Conservation (phyloP, 2,329 filamentous ascomycete genomes). For the Thelonectria rubi region DNA sequence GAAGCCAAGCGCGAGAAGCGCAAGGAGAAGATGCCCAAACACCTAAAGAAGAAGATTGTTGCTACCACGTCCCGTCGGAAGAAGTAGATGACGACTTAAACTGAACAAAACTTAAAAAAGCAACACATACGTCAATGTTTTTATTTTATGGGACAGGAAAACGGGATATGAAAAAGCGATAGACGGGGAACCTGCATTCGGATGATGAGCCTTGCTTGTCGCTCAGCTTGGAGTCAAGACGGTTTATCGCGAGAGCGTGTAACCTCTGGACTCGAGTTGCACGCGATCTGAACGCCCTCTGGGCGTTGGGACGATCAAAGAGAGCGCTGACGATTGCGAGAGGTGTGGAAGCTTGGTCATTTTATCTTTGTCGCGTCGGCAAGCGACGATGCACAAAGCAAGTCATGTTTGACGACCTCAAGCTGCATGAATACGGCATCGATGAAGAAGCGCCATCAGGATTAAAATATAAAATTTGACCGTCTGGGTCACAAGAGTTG, state of each 20-base stretch:
- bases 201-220: slow-evolving; percentile 58
- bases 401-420: neutral
- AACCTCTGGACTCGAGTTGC: slow-evolving; percentile 50
- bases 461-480: slow-evolving; percentile 12
- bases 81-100: slow-evolving; percentile 55
- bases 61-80: slow-evolving; percentile 69
- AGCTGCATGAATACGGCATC: slow-evolving; percentile 8
- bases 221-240: slow-evolving; percentile 32
- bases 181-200: slow-evolving; percentile 47
- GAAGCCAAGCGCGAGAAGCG: slow-evolving; percentile 94
- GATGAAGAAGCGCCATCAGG: slow-evolving; percentile 11
- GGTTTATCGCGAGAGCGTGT: slow-evolving; percentile 46
- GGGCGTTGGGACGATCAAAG: slow-evolving; percentile 65
- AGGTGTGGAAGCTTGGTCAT: slow-evolving; percentile 11
- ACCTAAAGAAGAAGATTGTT: slow-evolving; percentile 90
- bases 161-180: slow-evolving; percentile 3
- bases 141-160: neutral
- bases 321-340: slow-evolving; percentile 51
- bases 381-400: slow-evolving; percentile 23
- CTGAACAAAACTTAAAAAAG: slow-evolving; percentile 1
- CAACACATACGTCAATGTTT: neutral
- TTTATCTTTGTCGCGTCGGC: slow-evolving; percentile 12
- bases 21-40: slow-evolving; percentile 95
- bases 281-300: slow-evolving; percentile 51
- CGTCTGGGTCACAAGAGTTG: slow-evolving; percentile 8